These are phyloP conservation scores for Candida takata DNA, from an alignment of 805 yeast genomes.

Conservation along the genomic window DNA sequence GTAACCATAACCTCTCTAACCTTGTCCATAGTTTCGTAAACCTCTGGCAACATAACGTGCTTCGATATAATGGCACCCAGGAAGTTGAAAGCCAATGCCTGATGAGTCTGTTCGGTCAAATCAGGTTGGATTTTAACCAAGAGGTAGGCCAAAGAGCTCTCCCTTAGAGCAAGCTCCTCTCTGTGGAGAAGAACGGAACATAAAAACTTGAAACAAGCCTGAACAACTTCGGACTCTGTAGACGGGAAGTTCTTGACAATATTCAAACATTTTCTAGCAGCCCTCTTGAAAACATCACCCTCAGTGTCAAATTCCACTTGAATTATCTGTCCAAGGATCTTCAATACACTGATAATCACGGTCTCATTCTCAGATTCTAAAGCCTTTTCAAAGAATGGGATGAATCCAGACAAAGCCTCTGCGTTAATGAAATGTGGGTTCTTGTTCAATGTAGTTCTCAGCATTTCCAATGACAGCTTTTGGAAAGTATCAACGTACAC, in stretches of 20 bases:
- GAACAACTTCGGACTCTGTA: conserved; percentile 74
- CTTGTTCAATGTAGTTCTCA: conserved; percentile 63
- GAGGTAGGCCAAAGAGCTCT: conserved; percentile 65
- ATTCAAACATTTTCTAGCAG: conserved; percentile 53
- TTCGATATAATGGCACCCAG: conserved; percentile 70
- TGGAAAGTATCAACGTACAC: conserved; percentile 57
- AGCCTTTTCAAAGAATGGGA: conserved; percentile 62
- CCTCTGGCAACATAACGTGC: conserved; percentile 74
- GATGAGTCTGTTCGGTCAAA: conserved; percentile 81
- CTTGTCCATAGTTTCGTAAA: conserved; percentile 80
- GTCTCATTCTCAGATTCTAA: conserved; percentile 66
- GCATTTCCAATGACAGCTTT: conserved; percentile 67
- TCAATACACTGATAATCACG: conserved; percentile 61
- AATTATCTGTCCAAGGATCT: conserved; percentile 52
- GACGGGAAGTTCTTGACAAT: conserved; percentile 70
- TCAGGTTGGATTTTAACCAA: conserved; percentile 75
- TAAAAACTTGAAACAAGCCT: conserved; percentile 67
- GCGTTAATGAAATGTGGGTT: conserved; percentile 54
- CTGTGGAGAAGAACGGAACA: conserved; percentile 67
- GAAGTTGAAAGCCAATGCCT: conserved; percentile 82
- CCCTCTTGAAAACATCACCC: conserved; percentile 43
- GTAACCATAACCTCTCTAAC: conserved; percentile 84
- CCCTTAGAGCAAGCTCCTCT: conserved; percentile 57
- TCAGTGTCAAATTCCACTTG: conserved; percentile 54
- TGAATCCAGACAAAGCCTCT: conserved; percentile 59